Evolutionary conservation across 2,329 filamentous ascomycete species (phyloP).

Genomic region (Knoxdaviesia proteae): DNA sequence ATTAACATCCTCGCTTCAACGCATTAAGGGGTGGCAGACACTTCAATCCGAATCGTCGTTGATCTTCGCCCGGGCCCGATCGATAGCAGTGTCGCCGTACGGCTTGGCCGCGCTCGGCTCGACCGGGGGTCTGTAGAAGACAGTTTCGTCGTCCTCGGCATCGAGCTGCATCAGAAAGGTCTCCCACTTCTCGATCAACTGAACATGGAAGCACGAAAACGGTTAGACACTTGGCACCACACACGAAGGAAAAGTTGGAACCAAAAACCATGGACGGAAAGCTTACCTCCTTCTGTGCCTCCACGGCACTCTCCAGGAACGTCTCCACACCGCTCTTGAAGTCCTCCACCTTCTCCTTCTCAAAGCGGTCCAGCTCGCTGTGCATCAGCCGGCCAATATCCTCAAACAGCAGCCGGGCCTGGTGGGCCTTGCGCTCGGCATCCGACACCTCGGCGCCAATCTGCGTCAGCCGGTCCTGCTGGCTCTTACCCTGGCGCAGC

Average conservation of each 20-base stretch:
- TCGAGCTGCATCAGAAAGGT: slow-evolving; percentile 94
- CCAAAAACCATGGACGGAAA: neutral
- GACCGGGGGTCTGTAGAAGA: slow-evolving; percentile 44
- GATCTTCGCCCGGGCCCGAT: slow-evolving; percentile 35
- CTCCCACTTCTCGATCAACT: slow-evolving; percentile 81
- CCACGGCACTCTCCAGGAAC: slow-evolving; percentile 87
- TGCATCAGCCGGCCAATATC: slow-evolving; percentile 95
- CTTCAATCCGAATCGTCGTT: slow-evolving; percentile 37
- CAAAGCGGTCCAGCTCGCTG: slow-evolving; percentile 77
- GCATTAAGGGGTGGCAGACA: neutral
- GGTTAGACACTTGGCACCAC: neutral
- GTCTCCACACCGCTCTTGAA: slow-evolving; percentile 98
- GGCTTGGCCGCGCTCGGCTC: slow-evolving; percentile 27
- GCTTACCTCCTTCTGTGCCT: slow-evolving; percentile 92
- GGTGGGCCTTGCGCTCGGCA: slow-evolving; percentile 80
- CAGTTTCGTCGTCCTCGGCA: slow-evolving; percentile 65
- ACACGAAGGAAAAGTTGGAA: neutral
- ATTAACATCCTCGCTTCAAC: neutral
- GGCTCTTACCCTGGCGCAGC: slow-evolving; percentile 81
- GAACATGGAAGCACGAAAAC: neutral
- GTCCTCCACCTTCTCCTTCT: slow-evolving; percentile 94
- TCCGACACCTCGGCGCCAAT: slow-evolving; percentile 86
- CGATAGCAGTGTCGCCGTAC: slow-evolving; percentile 35
- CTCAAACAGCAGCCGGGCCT: slow-evolving; percentile 75
- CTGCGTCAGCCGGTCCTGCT: slow-evolving; percentile 87